Conservation (phyloP, 176 grass and related monocot genomes). For the Puccinellia tenuiflora region DNA sequence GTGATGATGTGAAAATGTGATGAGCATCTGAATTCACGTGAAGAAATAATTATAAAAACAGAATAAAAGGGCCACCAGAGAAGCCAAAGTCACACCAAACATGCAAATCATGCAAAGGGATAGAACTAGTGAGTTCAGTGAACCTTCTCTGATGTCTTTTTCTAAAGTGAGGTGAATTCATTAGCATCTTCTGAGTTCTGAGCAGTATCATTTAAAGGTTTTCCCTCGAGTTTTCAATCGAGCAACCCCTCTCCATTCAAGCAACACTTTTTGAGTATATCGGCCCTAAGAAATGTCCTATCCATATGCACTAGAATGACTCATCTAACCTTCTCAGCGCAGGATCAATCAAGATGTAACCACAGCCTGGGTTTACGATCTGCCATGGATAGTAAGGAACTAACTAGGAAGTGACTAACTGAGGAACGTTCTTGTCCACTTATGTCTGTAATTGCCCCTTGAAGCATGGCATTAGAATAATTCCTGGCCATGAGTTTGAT, state of each 20-base stretch:
- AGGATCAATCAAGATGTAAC: background rate
- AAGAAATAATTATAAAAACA: background rate
- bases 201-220: background rate
- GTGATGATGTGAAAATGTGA: background rate
- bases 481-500: slow-evolving; percentile 25
- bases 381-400: slow-evolving; percentile 34
- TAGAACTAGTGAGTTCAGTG: background rate
- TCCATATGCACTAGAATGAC: background rate
- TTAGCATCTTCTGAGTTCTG: background rate
- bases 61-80: background rate
- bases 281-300: background rate
- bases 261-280: background rate
- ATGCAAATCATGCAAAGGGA: background rate
- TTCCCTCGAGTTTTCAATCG: background rate
- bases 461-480: slow-evolving; percentile 26
- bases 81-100: background rate
- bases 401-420: background rate
- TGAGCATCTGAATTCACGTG: background rate
- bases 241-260: background rate
- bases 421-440: slow-evolving; percentile 16
- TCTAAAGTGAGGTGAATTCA: background rate
- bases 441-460: slow-evolving; percentile 2
- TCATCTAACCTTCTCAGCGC: background rate
- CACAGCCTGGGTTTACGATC: background rate
- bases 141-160: background rate